Conservation (phyloP, 1,284 basidiomycete genomes). For the Bondarzewia mesenterica region DNA sequence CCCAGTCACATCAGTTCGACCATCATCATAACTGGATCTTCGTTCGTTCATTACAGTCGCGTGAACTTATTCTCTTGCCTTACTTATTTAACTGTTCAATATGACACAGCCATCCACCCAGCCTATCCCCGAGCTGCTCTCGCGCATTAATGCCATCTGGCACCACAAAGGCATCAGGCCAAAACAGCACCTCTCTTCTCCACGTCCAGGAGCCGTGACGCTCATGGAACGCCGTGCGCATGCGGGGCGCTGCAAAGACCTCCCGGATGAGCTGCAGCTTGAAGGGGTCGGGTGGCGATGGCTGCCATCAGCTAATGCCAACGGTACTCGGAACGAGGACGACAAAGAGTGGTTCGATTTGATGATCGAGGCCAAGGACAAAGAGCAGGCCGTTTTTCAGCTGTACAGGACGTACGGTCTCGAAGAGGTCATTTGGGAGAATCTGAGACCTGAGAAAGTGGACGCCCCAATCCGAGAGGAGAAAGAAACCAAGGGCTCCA, state of each 20-base stretch:
- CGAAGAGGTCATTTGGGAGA: conserved; percentile 52
- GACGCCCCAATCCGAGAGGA: conserved; percentile 1
- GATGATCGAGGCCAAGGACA: conserved; percentile 93
- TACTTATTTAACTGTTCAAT: conserved; percentile 4
- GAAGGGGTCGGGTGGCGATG: conserved; percentile 23
- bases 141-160: conserved; percentile 73
- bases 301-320: background rate
- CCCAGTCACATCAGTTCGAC: conserved; percentile 30
- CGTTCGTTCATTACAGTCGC: conserved; percentile 20
- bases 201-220: conserved; percentile 64
- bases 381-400: conserved; percentile 89
- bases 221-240: conserved; percentile 83
- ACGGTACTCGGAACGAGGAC: background rate
- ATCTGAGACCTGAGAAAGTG: conserved; percentile 28
- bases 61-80: background rate
- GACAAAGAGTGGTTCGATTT: conserved; percentile 47
- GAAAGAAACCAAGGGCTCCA: background rate
- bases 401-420: conserved; percentile 74
- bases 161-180: conserved; percentile 66
- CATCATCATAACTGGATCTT: conserved; percentile 78
- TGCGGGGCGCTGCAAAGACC: conserved; percentile 64
- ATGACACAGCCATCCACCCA: conserved; percentile 38
- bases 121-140: conserved; percentile 54
- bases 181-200: conserved; percentile 87
- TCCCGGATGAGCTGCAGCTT: conserved; percentile 66